phyloP scores from a whole-genome alignment of 2,329 filamentous ascomycete species.

The Hypoxylon sp. region DNA sequence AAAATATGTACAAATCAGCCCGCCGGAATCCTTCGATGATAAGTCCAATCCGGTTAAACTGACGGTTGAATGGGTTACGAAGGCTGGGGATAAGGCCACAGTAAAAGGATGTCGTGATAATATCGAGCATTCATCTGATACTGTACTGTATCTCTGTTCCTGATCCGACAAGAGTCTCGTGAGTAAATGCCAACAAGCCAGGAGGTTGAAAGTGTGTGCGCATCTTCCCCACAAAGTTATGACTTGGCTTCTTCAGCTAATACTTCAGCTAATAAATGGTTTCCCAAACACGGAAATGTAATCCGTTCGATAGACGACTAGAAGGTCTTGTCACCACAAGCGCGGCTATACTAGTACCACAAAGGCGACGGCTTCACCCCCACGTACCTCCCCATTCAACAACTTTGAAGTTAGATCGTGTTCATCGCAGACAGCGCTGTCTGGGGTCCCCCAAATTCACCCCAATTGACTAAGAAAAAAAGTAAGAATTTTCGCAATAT shows the following conservation, averaged over 20 bases:
- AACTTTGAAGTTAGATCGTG: not conserved
- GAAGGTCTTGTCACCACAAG: constrained; percentile 23
- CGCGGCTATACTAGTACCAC: no score
- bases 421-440: constrained; percentile 3
- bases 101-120: constrained; percentile 26
- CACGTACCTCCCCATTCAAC: not conserved
- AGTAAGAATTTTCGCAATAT: constrained; percentile 1
- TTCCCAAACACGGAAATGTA: constrained; percentile 22
- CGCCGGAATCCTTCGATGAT: constrained; percentile 13
- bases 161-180: constrained; percentile 25
- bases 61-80: constrained; percentile 27
- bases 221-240: constrained; percentile 23
- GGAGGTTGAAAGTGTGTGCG: constrained; percentile 4
- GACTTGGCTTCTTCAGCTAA: constrained; percentile 15
- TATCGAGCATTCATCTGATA: constrained; percentile 27
- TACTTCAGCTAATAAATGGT: constrained; percentile 17
- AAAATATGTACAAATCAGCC: constrained; percentile 16
- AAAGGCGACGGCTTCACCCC: constrained; percentile 5
- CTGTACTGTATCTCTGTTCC: not conserved
- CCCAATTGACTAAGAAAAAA: constrained; percentile 16
- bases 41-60: constrained; percentile 18
- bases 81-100: constrained; percentile 11
- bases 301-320: constrained; percentile 16
- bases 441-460: constrained; percentile 22
- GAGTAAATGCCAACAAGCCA: constrained; percentile 10